A percentile compares a stretch with the other conserved stretches of the same genome.
phyloP scores from a whole-genome alignment of 2,329 filamentous ascomycete genomes.

The Penicillium freii region DNA sequence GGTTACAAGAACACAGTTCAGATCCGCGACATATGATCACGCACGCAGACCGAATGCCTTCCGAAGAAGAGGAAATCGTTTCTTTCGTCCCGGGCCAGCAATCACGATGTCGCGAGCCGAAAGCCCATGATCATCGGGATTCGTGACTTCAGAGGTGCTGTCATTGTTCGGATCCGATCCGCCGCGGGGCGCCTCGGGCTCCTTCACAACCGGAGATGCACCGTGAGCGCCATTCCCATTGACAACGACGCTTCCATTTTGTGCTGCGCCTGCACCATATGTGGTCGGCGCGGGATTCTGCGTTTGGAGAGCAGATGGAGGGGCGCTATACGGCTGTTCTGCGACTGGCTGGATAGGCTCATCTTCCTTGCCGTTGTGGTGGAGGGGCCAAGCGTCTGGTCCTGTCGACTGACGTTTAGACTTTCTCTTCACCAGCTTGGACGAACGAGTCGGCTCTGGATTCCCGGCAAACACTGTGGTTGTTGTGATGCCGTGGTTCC shows the following conservation, averaged over 20 bases:
- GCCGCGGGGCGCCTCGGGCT: slow-evolving; percentile 9
- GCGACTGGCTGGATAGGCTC: slow-evolving; percentile 9
- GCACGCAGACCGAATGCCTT: slow-evolving; percentile 45
- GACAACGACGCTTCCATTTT: slow-evolving; percentile 13
- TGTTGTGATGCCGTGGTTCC: slow-evolving; percentile 10
- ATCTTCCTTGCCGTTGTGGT: neutral
- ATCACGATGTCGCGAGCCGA: slow-evolving; percentile 34
- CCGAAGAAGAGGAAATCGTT: slow-evolving; percentile 45
- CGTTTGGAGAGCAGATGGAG: slow-evolving; percentile 3
- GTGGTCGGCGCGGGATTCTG: neutral
- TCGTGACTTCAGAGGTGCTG: slow-evolving; percentile 14
- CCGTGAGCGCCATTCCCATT: slow-evolving; percentile 8
- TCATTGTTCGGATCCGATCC: slow-evolving; percentile 13
- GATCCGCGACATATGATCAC: slow-evolving; percentile 6
- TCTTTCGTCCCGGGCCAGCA: slow-evolving; percentile 43
- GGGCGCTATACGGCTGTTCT: slow-evolving; percentile 12
- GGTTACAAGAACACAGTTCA: neutral
- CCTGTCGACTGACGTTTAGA: slow-evolving; percentile 21
- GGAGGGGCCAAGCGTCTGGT: slow-evolving; percentile 30
- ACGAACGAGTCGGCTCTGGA: slow-evolving; percentile 17
- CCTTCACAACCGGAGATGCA: slow-evolving; percentile 7
- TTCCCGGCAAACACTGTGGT: slow-evolving; percentile 24
- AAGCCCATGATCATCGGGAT: slow-evolving; percentile 13
- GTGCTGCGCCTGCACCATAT: neutral
- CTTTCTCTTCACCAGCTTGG: slow-evolving; percentile 32